phyloP scores from a whole-genome alignment of 768 basidiomycete genomes.

The Psilocybe subaeruginosa region DNA sequence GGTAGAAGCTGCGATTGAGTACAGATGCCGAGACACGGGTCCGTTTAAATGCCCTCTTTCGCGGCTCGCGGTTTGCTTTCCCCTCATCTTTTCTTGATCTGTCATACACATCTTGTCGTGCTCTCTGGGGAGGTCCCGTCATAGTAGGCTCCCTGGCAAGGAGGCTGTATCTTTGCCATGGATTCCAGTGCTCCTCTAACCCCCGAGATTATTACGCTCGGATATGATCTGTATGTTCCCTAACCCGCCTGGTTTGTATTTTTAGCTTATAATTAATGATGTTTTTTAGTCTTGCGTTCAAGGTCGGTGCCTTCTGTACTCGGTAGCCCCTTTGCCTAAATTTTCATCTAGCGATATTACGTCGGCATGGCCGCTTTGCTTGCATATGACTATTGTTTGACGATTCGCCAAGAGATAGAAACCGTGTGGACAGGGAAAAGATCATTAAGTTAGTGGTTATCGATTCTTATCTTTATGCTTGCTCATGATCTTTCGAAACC shows the following conservation, averaged over 20 bases:
- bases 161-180: slow-evolving; percentile 2
- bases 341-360: slow-evolving; percentile 21
- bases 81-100: not conserved
- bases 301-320: not conserved
- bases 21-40: too few relatives aligned
- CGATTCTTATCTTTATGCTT: not conserved
- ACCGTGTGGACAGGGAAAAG: slow-evolving; percentile 24
- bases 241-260: not conserved
- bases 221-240: slow-evolving; percentile 15
- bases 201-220: slow-evolving; percentile 18
- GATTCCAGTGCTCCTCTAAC: slow-evolving; percentile 5
- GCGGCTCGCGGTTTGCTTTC: not conserved
- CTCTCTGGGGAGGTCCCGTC: not conserved
- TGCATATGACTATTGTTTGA: slow-evolving; percentile 28
- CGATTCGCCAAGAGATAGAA: slow-evolving; percentile 24
- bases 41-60: not conserved
- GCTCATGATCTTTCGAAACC: not conserved
- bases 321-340: too few relatives aligned
- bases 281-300: slow-evolving; percentile 12
- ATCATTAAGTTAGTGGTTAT: slow-evolving; percentile 13
- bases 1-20: not conserved
- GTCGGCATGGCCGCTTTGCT: slow-evolving; percentile 22
- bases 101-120: not conserved
- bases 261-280: not conserved
- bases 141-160: not conserved